Evolutionary conservation across 176 grass and related monocot species (phyloP), one percentile per base, ranked within the genome.

Genomic region (Metroxylon sagu): DNA sequence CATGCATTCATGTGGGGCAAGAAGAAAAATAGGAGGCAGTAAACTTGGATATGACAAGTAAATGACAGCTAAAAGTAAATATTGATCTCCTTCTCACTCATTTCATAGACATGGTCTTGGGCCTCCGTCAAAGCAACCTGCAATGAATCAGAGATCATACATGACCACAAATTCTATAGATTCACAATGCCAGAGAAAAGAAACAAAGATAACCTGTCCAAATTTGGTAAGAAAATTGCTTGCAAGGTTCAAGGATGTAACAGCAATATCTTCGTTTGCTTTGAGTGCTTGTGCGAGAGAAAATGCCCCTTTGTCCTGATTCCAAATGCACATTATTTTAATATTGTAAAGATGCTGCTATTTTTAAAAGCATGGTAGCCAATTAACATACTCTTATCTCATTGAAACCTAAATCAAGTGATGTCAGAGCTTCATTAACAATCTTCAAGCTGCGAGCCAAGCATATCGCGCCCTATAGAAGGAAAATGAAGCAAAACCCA

Each of bases 201-300:
- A 65, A 61, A 19, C 3, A 73, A 61, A 69, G 25, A 75, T 74
- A 53, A 98, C 88, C 87, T 98, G 78, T 81, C 93, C 93, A 56
- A 83, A 98, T 89, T 88, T 85, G 12, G 87, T 88, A 49, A 98
- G 86, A 76, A 92, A 89, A 67, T 98, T 89, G 78, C 83, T 92
- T 43, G 76, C 65, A 27, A 98, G 78, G 70, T 85, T 89, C 63
- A 98, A 77, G 21, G 75, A 98, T 53, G 72, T 71, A 31, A 98
- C 74, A 14, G 84, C 79, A 73, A 92, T 53, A 89, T 98, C 87
- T 78, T 92, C 88, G 66, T 98, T 89, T 18, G 93, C 78, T 63
- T 92, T 98, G 2, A 98, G 84, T 81, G 93, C 93, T 80, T 88
- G 87, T 31, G 87, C 84, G 48, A 98, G 77, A 59, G 87, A 81